Base-by-base conservation (phyloP, 139 green algal genomes). In the Pleodorina starrii region DNA sequence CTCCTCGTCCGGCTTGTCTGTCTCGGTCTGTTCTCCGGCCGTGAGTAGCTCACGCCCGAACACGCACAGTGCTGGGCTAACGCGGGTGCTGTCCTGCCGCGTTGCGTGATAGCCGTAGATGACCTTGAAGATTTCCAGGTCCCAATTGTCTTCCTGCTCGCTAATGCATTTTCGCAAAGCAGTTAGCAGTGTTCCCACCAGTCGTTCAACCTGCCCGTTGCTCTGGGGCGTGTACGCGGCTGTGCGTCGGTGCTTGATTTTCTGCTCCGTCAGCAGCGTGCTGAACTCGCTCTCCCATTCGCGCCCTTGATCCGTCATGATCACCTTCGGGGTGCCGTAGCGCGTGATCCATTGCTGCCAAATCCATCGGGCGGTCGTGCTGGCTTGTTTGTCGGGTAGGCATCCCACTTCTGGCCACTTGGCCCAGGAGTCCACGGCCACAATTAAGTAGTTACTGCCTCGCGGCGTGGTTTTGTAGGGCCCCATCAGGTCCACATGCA, bases 11-110 rank as follows among this genome's bases (percentile, higher is more conserved):
- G 36, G n/a, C 9, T 42, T 5, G 9, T 42, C 9, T 17, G 29
- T 29, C 29, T 5, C 63, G n/a, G 42, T 42, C 29, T 21, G 42
- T 17, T 57, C 72, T 21, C 42, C 72, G 3, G 72, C 72, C 19
- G 72, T 57, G 7, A 19, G 3, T 2, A 83, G 48, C 75, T 83
- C 75, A 1, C 46, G 29, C 11, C 75, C 75, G 46, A 69, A 83
- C 4, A 83, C 10, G 48, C 46, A 66, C 10, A 83, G n/a, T 2
- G 75, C 75, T 1, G 75, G 75, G 75, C 75, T 83, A 10, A 83
- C 46, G n/a, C 75, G 46, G n/a, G 75, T 83, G 75, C 75, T 83
- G 75, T 66, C 46, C 11, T 83, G 75, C n/a, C 75, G 46, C 1
- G 46, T 66, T 1, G 75, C 75, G 4, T 46, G 75, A 21, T 83